Evolutionary conservation across 352 stramenopile genomes (phyloP).

Genomic region (Globisporangium abappressorium): DNA sequence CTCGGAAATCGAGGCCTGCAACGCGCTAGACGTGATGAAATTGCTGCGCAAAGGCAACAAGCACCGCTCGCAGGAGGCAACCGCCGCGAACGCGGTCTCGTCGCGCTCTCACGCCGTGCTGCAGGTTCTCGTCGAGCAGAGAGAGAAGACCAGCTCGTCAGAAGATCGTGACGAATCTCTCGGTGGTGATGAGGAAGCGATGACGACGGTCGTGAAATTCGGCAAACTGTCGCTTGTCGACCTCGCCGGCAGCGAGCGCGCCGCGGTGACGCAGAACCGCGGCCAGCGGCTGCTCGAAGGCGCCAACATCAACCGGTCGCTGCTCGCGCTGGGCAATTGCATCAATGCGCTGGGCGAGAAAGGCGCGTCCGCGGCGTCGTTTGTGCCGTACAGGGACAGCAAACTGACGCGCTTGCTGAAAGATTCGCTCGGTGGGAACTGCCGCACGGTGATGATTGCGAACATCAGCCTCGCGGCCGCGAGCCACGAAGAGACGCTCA

Average conservation of each 20-base stretch:
- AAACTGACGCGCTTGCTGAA: slow-evolving; percentile 90
- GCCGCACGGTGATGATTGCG: slow-evolving; percentile 93
- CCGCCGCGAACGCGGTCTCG: slow-evolving; percentile 84
- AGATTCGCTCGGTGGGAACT: slow-evolving; percentile 90
- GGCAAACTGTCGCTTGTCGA: slow-evolving; percentile 91
- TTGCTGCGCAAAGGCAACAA: slow-evolving; percentile 84
- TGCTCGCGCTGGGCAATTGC: slow-evolving; percentile 90
- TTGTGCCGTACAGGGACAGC: slow-evolving; percentile 89
- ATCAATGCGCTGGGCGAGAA: slow-evolving; percentile 93
- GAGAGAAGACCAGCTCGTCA: slow-evolving; percentile 28
- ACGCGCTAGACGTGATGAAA: slow-evolving; percentile 83
- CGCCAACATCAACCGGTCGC: slow-evolving; percentile 91
- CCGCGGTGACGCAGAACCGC: slow-evolving; percentile 87
- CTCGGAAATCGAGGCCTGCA: slow-evolving; percentile 79
- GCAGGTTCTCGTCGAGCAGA: slow-evolving; percentile 80
- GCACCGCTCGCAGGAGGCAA: slow-evolving; percentile 86
- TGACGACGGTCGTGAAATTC: slow-evolving; percentile 62
- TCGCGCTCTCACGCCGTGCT: slow-evolving; percentile 89
- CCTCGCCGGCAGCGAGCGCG: slow-evolving; percentile 88
- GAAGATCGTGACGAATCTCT: slow-evolving; percentile 3
- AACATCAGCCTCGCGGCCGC: slow-evolving; percentile 81
- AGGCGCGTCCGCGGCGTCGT: slow-evolving; percentile 33
- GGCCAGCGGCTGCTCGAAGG: slow-evolving; percentile 85
- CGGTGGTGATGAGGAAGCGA: neutral
- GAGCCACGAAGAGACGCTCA: slow-evolving; percentile 91